Percentiles rank a stretch among this genome's conserved stretches.
Evolutionary conservation across 495 filamentous ascomycete species (phyloP).

Genomic region (Talaromyces proteolyticus): DNA sequence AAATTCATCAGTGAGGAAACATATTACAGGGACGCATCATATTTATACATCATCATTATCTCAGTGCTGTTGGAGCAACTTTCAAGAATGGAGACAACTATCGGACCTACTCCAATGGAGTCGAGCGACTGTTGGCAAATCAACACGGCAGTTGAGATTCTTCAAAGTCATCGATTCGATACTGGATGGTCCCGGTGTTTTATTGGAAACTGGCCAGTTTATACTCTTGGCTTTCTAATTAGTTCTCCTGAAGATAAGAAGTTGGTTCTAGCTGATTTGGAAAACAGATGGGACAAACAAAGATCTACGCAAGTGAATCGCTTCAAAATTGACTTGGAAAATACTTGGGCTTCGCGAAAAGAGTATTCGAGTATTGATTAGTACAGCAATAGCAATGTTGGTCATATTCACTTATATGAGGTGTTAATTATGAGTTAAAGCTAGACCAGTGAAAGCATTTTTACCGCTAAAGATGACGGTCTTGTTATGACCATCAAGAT

Average conservation of each 20-base stretch:
- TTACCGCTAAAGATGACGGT: too few relatives aligned
- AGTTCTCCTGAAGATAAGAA: neutral
- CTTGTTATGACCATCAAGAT: too few relatives aligned
- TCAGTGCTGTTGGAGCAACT: neutral
- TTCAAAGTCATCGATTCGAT: neutral
- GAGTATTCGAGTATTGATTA: neutral
- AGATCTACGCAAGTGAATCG: neutral
- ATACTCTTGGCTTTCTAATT: neutral
- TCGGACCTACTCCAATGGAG: neutral
- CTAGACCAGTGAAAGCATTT: too few relatives aligned
- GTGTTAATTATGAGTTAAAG: too few relatives aligned
- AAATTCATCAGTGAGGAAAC: neutral
- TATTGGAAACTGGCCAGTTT: neutral
- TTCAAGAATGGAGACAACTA: neutral
- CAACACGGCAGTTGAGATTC: neutral
- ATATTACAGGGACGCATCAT: too few relatives aligned
- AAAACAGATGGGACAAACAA: neutral
- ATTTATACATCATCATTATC: neutral
- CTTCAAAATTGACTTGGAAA: neutral
- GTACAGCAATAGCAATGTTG: too few relatives aligned
- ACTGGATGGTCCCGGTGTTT: neutral
- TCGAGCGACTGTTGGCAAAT: neutral
- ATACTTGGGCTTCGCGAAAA: neutral
- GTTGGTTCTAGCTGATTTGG: neutral
- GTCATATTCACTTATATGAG: too few relatives aligned